Evolutionary conservation across 2,329 filamentous ascomycete species (phyloP), one percentile per base, ranked within the genome.

Genomic region (Fusarium incarnatum): DNA sequence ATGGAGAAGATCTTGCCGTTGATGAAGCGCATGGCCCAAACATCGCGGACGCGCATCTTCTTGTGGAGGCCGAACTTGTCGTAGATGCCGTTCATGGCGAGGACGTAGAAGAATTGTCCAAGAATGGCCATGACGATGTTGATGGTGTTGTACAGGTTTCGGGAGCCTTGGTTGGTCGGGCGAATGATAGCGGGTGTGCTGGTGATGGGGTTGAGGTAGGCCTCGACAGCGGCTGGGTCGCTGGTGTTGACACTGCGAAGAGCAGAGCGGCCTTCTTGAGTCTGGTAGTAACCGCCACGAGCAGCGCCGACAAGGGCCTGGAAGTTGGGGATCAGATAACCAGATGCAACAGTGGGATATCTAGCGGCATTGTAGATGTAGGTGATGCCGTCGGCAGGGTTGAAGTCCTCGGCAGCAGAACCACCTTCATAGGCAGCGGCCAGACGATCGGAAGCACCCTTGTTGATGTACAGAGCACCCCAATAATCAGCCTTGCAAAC

Each of bases 401-500:
- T 71, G 71, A 80, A 83, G 10, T 57, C 37, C 7, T 65, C 64
- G 4, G 70, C 68, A 4, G 72, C 62, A 8, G 65, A 66, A 2
- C 71, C 68, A 27, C 76, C 77, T 5, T 64, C 42, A 27, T 80
- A 40, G 5, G 77, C 77, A 18, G 70, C 64, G 32, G 73, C 67
- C 8, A 82, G 68, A 18, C 77, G 74, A 2, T 67, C 56, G 2
- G 80, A 80, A 3, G 81, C 77, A 4, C 76, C 78, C 9, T 71
- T 47, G 27, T 73, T 67, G 18, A 76, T 73, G 37, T 80, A 80
- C 8, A 82, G 55, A 4, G 79, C 80, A 4, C 69, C 81, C 81
- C 81, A 83, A 61, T 80, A 81, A 30, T 76, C 63, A 0, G 70
- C 72, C 15, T 76, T 68, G 60, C 81, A 83, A 23, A 83, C 79